Base-by-base conservation (phyloP, 441 rosid species). In the Rhodomyrtus psidioides region DNA sequence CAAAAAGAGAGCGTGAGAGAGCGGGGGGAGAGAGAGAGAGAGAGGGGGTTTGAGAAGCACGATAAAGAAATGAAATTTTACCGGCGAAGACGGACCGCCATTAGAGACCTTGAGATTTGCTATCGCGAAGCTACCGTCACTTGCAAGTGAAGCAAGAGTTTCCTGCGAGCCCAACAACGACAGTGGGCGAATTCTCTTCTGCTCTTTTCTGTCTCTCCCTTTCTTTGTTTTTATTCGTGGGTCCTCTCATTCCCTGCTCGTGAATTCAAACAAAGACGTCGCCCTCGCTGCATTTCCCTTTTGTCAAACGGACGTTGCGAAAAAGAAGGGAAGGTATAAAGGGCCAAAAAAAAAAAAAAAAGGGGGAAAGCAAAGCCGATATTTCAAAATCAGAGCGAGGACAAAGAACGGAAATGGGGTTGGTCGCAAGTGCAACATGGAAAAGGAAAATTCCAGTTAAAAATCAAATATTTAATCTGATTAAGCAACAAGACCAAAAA, bases 381-480 rank as follows among this genome's bases (percentile, higher is more conserved):
- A 84, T 84, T 86, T 89, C 87, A 90, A 91, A 70, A 88, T 87
- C 82, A 87, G 84, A 84, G 82, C 55, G 46, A 65, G 44, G 53
- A 82, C 86, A 51, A 82, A 86, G 65, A 55, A 87, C 83, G 83
- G 83, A 62, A 85, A 86, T 62, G 28, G 55, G 86, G 75, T 85
- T 88, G 84, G 82, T n/a, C 56, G 62, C 53, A 82, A 49, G 55
- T 70, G 53, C 74, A 82, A 86, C 56, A 85, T 60, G 57, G 86
- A 87, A 90, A 87, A 92, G 89, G 90, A 91, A 90, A 93, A 89
- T 85, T 89, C 87, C 85, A 81, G 90, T 86, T 88, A 88, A 90
- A 93, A 89, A 82, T 81, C 51, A 62, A 56, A 85, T 60, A 62
- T 85, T 89, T 24, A 24, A 56, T 19, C 13, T n/a, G 59, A 4